phyloP scores from a whole-genome alignment of 2,329 filamentous ascomycete genomes.

The Blastomyces parvus region DNA sequence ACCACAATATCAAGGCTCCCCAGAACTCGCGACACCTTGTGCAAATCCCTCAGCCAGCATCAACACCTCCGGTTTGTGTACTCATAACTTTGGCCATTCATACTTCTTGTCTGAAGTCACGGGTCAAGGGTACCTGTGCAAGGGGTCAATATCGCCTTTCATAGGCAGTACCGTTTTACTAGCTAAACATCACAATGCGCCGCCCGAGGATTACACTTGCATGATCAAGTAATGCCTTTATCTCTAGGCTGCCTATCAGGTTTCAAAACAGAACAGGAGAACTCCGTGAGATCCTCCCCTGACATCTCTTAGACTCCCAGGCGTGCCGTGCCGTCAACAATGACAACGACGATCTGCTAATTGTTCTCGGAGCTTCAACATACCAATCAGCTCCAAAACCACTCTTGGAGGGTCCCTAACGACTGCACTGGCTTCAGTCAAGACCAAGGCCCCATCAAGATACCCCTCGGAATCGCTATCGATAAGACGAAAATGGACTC shows the following conservation, averaged over 20 bases:
- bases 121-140: background rate
- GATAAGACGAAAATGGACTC: background rate
- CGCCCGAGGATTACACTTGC: background rate
- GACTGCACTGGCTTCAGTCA: background rate
- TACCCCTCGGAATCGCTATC: background rate
- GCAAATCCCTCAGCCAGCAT: background rate
- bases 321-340: constrained; percentile 6
- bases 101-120: background rate
- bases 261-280: constrained; percentile 2
- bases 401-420: background rate
- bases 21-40: background rate
- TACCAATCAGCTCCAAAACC: background rate
- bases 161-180: background rate
- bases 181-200: background rate
- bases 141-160: background rate
- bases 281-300: background rate
- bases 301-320: background rate
- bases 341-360: background rate
- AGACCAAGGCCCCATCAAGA: background rate
- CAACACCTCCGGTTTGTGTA: constrained; percentile 1
- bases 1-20: background rate
- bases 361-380: background rate
- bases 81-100: background rate
- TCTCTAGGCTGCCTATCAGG: background rate
- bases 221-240: background rate